These are phyloP conservation scores for Gonium pectorale DNA, from an alignment of 139 green algal species.

Conservation along the genomic window DNA sequence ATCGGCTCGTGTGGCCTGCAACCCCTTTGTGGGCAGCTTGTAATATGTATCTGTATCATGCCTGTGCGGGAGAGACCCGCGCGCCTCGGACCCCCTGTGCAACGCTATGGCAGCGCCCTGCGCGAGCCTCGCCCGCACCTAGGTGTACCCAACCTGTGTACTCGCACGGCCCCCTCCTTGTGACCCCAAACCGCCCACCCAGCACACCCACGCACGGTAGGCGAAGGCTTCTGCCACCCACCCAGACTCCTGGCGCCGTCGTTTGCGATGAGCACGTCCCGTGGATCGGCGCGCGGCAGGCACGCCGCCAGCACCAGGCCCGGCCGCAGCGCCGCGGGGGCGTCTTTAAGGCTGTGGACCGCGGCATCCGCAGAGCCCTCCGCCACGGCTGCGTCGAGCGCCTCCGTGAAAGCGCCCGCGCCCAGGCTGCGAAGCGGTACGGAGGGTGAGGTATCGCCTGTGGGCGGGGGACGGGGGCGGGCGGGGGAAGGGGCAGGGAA, in stretches of 20 bases:
- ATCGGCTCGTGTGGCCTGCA: no score
- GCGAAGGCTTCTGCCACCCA: background rate
- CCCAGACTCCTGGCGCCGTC: constrained; percentile 2
- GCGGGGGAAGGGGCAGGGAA: no score
- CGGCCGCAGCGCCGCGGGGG: background rate
- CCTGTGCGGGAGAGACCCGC: no score
- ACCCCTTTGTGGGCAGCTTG: no score
- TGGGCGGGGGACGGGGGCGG: background rate
- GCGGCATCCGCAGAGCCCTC: background rate
- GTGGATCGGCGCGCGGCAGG: constrained; percentile 44
- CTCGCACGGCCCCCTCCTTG: no score
- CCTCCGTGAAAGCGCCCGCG: constrained; percentile 37
- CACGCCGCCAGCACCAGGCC: constrained; percentile 47
- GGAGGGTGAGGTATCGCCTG: constrained; percentile 1
- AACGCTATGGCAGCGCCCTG: no score
- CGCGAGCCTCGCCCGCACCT: no score
- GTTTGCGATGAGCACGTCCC: constrained; percentile 29
- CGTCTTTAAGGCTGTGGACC: constrained; percentile 49
- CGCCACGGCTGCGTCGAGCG: constrained; percentile 2
- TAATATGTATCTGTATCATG: no score
- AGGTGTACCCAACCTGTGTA: no score
- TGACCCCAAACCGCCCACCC: no score
- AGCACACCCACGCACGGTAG: no score
- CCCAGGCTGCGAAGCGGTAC: constrained; percentile 21
- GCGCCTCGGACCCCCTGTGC: no score